Percentiles rank a stretch among this genome's conserved stretches.
Evolutionary conservation across 2,329 filamentous ascomycete species (phyloP).

Genomic region (Aspergillus sclerotialis): DNA sequence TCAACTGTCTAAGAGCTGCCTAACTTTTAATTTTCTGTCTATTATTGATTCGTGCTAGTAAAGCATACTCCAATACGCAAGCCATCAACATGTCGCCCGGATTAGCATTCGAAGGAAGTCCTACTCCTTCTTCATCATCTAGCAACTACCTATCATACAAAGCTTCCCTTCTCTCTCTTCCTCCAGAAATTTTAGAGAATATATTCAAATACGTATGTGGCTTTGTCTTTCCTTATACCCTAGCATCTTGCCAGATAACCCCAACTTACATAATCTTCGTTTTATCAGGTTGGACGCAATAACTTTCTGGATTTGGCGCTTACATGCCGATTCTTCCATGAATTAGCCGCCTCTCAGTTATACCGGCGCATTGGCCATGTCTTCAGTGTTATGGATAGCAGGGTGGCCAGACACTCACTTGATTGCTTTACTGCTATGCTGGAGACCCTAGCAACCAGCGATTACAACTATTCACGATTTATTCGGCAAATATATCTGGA

Average conservation of each 20-base stretch:
- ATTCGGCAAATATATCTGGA: conserved; percentile 52
- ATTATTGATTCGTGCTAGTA: no score
- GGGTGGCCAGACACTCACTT: conserved; percentile 46
- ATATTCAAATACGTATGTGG: conserved; percentile 26
- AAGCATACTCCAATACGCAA: no score
- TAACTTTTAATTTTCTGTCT: no score
- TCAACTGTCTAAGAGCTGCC: no score
- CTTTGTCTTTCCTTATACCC: background rate
- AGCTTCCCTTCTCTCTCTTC: conserved; percentile 16
- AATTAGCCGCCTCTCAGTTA: conserved; percentile 51
- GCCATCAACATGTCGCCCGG: no score
- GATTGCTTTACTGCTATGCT: conserved; percentile 53
- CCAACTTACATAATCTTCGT: conserved; percentile 31
- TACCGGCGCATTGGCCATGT: conserved; percentile 56
- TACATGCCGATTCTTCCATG: conserved; percentile 52
- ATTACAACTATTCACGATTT: conserved; percentile 57
- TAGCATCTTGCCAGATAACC: conserved; percentile 39
- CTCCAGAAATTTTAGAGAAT: conserved; percentile 21
- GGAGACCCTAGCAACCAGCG: conserved; percentile 56
- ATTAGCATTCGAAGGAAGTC: background rate
- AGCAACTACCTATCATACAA: background rate
- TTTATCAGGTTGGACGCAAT: conserved; percentile 22
- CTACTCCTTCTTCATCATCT: background rate
- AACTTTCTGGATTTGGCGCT: conserved; percentile 43
- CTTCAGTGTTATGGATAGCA: conserved; percentile 55